These are phyloP conservation scores for Ophiosphaerella korrae DNA, from an alignment of 2,329 filamentous ascomycete genomes.

Conservation along the genomic window DNA sequence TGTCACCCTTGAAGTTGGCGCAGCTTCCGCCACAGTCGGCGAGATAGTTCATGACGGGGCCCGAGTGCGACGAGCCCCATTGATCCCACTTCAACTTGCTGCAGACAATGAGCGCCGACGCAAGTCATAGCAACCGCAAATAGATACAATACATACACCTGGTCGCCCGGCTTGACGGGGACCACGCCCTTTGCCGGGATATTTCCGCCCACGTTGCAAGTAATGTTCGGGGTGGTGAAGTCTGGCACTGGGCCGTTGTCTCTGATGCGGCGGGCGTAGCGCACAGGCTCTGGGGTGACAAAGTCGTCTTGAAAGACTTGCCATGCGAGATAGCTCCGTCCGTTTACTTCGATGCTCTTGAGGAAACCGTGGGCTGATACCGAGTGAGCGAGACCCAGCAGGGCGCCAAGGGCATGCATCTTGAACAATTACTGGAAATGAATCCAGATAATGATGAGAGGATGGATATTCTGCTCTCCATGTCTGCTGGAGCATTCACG, in stretches of 20 bases:
- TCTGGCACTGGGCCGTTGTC: slow-evolving; percentile 23
- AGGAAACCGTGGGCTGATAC: slow-evolving; percentile 16
- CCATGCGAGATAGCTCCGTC: slow-evolving; percentile 21
- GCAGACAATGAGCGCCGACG: not conserved
- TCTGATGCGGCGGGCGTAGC: slow-evolving; percentile 20
- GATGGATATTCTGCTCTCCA: not conserved
- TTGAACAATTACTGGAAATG: not conserved
- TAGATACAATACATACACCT: too few relatives aligned
- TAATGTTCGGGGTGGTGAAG: slow-evolving; percentile 22
- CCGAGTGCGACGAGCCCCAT: slow-evolving; percentile 38
- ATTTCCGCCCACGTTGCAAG: slow-evolving; percentile 31
- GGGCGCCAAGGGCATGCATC: not conserved
- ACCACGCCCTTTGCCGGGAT: slow-evolving; percentile 23
- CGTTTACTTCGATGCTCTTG: slow-evolving; percentile 20
- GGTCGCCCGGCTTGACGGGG: slow-evolving; percentile 27
- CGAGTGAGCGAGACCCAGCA: not conserved
- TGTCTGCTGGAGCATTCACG: not conserved
- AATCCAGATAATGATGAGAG: not conserved
- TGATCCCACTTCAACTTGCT: slow-evolving; percentile 43
- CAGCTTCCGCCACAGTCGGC: slow-evolving; percentile 43
- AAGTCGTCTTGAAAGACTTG: slow-evolving; percentile 21
- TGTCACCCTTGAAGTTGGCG: slow-evolving; percentile 40
- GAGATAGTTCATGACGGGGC: slow-evolving; percentile 46
- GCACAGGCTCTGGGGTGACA: slow-evolving; percentile 17
- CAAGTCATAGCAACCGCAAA: too few relatives aligned